A percentile compares a stretch with the other conserved stretches of the same genome.
phyloP scores from a whole-genome alignment of 1,139 yeast genomes.

The Magnusiomyces clavatus region DNA sequence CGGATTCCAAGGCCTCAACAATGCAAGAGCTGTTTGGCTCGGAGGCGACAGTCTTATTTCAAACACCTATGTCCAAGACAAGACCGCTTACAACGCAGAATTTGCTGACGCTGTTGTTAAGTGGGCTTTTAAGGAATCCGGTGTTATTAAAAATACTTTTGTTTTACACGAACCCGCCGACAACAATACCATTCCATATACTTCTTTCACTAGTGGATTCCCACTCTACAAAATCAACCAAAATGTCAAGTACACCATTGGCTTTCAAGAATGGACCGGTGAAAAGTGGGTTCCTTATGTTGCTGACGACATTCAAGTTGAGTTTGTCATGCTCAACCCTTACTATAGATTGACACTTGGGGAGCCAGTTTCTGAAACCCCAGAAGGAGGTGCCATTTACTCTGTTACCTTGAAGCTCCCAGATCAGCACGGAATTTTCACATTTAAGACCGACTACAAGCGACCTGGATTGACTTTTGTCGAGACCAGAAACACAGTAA shows the following conservation, averaged over 20 bases:
- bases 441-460: constrained; percentile 71
- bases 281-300: constrained; percentile 66
- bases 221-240: constrained; percentile 66
- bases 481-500: constrained; percentile 58
- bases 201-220: constrained; percentile 16
- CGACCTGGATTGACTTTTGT: constrained; percentile 72
- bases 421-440: constrained; percentile 95
- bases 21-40: constrained; percentile 75
- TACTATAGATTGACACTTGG: constrained; percentile 63
- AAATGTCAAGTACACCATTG: constrained; percentile 2
- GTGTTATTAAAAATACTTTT: constrained; percentile 51
- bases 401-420: constrained; percentile 63
- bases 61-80: not conserved
- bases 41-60: constrained; percentile 49
- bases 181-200: constrained; percentile 24
- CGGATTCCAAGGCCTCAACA: constrained; percentile 74
- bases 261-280: constrained; percentile 49
- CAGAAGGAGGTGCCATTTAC: constrained; percentile 36
- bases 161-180: constrained; percentile 36
- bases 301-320: constrained; percentile 64
- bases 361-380: constrained; percentile 23
- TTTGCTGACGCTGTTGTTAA: constrained; percentile 45
- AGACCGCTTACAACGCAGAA: constrained; percentile 23
- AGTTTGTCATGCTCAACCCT: constrained; percentile 89
- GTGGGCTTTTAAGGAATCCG: constrained; percentile 72